phyloP scores from a whole-genome alignment of 495 filamentous ascomycete genomes.

The Tricharina praecox region DNA sequence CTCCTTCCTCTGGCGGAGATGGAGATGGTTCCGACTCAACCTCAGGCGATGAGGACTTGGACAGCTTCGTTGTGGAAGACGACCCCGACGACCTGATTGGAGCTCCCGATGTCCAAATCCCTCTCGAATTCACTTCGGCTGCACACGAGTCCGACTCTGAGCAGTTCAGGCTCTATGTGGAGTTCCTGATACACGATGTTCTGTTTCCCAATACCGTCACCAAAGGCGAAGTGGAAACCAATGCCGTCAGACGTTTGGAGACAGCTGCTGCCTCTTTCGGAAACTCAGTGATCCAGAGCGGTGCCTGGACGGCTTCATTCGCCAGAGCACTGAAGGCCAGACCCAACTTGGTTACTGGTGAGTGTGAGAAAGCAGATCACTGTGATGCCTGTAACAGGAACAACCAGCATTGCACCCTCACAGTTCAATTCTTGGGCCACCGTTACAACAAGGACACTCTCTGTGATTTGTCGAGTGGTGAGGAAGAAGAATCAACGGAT shows the following conservation, averaged over 20 bases:
- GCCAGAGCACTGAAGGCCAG: slow-evolving; percentile 15
- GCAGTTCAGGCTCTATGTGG: slow-evolving; percentile 11
- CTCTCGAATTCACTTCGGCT: slow-evolving; percentile 13
- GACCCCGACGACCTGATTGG: slow-evolving; percentile 6
- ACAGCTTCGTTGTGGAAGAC: slow-evolving; percentile 17
- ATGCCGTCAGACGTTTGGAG: slow-evolving; percentile 11
- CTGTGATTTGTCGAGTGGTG: slow-evolving; percentile 8
- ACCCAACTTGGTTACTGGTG: slow-evolving; percentile 5
- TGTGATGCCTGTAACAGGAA: slow-evolving; percentile 18
- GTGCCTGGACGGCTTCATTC: slow-evolving; percentile 11
- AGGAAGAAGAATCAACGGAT: slow-evolving; percentile 6
- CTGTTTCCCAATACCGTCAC: slow-evolving; percentile 10
- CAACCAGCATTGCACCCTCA: slow-evolving; percentile 8
- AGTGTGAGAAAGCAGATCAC: slow-evolving; percentile 5
- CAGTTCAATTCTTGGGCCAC: slow-evolving; percentile 9
- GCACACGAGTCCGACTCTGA: slow-evolving; percentile 10
- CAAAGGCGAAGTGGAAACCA: slow-evolving; percentile 8
- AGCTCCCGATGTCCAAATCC: slow-evolving; percentile 10
- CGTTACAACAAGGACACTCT: slow-evolving; percentile 14
- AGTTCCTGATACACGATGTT: slow-evolving; percentile 12
- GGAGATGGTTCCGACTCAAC: slow-evolving; percentile 13
- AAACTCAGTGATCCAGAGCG: slow-evolving; percentile 13
- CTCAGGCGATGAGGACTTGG: not conserved
- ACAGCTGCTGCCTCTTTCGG: slow-evolving; percentile 7
- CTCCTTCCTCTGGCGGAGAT: not conserved